Conservation (phyloP, 257 asterid genomes). For the Cinchona pubescens region DNA sequence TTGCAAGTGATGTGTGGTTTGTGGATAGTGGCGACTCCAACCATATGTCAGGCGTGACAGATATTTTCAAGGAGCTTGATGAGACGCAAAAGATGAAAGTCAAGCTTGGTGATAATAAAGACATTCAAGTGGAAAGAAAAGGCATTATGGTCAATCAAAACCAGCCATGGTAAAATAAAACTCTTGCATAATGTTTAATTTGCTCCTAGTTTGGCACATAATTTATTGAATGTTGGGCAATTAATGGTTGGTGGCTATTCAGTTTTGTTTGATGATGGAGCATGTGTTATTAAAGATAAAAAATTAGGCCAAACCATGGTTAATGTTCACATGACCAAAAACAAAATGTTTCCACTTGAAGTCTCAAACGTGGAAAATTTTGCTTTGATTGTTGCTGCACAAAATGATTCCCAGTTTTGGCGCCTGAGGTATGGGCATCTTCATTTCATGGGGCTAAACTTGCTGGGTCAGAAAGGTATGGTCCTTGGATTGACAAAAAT, state of each 20-base stretch:
- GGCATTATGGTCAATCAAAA: not conserved
- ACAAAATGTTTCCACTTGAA: slow-evolving; percentile 3
- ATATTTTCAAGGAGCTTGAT: not conserved
- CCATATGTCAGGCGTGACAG: not conserved
- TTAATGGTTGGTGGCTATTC: slow-evolving; percentile 5
- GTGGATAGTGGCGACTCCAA: not conserved
- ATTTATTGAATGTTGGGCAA: slow-evolving; percentile 22
- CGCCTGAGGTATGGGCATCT: slow-evolving; percentile 21
- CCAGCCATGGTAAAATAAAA: not conserved
- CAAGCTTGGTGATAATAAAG: not conserved
- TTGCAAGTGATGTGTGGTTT: not conserved
- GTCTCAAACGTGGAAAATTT: not conserved
- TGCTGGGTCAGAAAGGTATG: not conserved
- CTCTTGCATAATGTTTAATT: slow-evolving; percentile 2
- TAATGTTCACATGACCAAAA: not conserved
- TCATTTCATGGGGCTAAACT: not conserved
- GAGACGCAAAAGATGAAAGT: not conserved
- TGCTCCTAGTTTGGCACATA: slow-evolving; percentile 14
- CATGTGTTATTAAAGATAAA: slow-evolving; percentile 6
- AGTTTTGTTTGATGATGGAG: not conserved
- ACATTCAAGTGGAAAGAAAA: slow-evolving; percentile 6
- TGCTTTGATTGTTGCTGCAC: not conserved
- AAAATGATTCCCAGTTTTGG: slow-evolving; percentile 1
- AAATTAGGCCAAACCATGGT: not conserved
- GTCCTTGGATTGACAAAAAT: slow-evolving; percentile 3